These are phyloP conservation scores for Torulaspora maleeae DNA, from an alignment of 805 yeast genomes.

Conservation along the genomic window DNA sequence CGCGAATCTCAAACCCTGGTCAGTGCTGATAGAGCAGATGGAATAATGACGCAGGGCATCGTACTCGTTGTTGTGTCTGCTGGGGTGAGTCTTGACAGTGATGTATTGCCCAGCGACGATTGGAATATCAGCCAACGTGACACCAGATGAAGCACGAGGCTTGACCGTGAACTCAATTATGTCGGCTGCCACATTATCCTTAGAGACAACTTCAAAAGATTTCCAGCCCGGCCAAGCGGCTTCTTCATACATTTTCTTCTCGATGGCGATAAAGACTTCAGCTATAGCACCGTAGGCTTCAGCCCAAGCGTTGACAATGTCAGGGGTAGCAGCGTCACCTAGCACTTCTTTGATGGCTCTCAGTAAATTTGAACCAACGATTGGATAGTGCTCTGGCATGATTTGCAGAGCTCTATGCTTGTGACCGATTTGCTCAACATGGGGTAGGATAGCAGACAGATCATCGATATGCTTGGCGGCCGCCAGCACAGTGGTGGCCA, in stretches of 20 bases:
- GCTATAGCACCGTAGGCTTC: conserved; percentile 64
- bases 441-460: conserved; percentile 46
- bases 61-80: conserved; percentile 37
- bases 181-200: conserved; percentile 42
- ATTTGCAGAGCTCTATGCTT: conserved; percentile 66
- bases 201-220: conserved; percentile 43
- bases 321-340: conserved; percentile 57
- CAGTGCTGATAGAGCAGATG: conserved; percentile 39
- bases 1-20: conserved; percentile 51
- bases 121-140: conserved; percentile 21
- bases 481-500: conserved; percentile 56
- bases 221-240: conserved; percentile 59
- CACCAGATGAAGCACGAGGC: conserved; percentile 41
- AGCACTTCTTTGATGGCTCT: conserved; percentile 50
- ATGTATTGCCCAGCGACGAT: conserved; percentile 41
- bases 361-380: conserved; percentile 57
- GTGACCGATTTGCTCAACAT: conserved; percentile 55
- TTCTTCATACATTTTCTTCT: conserved; percentile 43
- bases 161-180: conserved; percentile 50
- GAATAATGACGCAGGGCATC: conserved; percentile 58
- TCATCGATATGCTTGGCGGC: conserved; percentile 64
- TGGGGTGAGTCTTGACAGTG: conserved; percentile 36
- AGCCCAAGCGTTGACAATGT: conserved; percentile 58
- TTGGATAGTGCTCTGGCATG: conserved; percentile 58
- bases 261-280: conserved; percentile 52